Conservation (phyloP, 192 early-diverging fungal species). For the Coemansia sp. region DNA sequence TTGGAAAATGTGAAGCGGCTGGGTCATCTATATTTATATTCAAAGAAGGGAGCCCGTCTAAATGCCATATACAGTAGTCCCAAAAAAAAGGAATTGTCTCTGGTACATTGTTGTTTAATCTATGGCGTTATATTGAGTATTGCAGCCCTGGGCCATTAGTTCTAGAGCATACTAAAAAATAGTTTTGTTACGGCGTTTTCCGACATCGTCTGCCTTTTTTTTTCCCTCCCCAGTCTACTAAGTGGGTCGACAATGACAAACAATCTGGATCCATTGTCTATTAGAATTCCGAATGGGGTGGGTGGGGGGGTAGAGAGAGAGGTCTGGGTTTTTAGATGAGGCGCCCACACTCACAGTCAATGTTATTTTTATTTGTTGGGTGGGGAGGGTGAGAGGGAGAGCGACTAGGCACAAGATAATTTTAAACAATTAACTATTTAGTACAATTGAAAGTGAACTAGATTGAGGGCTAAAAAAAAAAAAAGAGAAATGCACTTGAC, state of each 20-base stretch:
- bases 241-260: too few relatives aligned
- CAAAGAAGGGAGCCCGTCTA: background rate
- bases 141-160: background rate
- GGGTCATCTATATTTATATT: constrained; percentile 2
- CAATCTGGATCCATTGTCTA: background rate
- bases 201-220: too few relatives aligned
- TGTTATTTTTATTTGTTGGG: background rate
- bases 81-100: background rate
- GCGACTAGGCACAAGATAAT: background rate
- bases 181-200: background rate
- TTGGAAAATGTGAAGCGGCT: background rate
- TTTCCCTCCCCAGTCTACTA: too few relatives aligned
- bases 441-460: background rate
- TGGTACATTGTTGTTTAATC: constrained; percentile 3
- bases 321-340: background rate
- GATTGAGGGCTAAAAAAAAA: background rate
- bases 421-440: background rate
- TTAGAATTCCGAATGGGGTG: background rate
- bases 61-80: background rate
- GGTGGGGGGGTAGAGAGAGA: background rate
- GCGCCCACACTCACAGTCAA: background rate
- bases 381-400: background rate
- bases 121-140: background rate
- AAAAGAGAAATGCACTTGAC: background rate
- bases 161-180: background rate